Evolutionary conservation across 1,139 yeast species (phyloP).

Genomic region (Saccharomyces hybrid): DNA sequence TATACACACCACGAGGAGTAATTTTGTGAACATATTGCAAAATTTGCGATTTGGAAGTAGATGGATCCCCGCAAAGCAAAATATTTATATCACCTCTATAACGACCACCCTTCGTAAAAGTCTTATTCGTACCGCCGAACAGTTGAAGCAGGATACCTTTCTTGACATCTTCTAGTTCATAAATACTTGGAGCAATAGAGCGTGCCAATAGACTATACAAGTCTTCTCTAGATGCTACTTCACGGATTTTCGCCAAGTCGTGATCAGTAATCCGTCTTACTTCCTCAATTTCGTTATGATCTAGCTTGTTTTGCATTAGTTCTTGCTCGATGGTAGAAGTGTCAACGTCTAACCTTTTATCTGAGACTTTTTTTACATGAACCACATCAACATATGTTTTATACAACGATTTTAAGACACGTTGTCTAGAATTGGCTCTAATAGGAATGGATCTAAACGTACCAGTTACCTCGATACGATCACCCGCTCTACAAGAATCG

Average conservation of each 20-base stretch:
- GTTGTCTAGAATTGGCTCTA: conserved; percentile 74
- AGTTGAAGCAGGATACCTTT: conserved; percentile 87
- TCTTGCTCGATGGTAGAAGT: conserved; percentile 60
- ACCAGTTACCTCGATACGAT: conserved; percentile 90
- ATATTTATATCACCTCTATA: conserved; percentile 94
- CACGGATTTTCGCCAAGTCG: conserved; percentile 58
- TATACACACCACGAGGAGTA: conserved; percentile 95
- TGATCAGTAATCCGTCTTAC: conserved; percentile 57
- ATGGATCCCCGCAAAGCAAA: conserved; percentile 93
- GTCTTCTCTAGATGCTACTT: conserved; percentile 61
- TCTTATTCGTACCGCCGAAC: conserved; percentile 92
- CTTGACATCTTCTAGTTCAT: conserved; percentile 92
- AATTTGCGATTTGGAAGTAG: conserved; percentile 91
- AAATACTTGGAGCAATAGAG: conserved; percentile 91
- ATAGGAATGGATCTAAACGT: conserved; percentile 90
- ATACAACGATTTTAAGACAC: conserved; percentile 75
- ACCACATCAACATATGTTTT: conserved; percentile 93
- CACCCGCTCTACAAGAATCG: conserved; percentile 94
- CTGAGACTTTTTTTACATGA: conserved; percentile 81
- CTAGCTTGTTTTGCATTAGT: conserved; percentile 36
- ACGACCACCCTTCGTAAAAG: conserved; percentile 81
- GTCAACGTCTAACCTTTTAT: conserved; percentile 74
- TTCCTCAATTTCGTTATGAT: conserved; percentile 55
- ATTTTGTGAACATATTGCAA: conserved; percentile 92
- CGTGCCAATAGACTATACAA: conserved; percentile 82